Conservation (phyloP, 2,329 filamentous ascomycete genomes). For the Aspergillus pseudotamarii region DNA sequence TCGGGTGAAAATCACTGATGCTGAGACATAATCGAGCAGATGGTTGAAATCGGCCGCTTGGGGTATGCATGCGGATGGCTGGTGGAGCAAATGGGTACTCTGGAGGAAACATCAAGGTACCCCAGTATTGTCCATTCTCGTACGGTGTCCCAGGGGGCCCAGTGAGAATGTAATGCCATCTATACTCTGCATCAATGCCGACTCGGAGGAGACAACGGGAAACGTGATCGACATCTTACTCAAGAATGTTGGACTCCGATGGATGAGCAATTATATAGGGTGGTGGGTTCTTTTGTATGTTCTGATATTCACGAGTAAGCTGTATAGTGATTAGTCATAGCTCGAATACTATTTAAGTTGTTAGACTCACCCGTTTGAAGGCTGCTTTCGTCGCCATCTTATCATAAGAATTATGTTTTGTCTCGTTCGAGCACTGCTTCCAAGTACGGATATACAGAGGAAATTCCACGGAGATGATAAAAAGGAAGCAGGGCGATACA, state of each 20-base stretch:
- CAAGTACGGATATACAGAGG: background rate
- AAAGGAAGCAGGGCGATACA: background rate
- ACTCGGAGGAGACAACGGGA: background rate
- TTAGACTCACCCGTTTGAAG: slow-evolving; percentile 65
- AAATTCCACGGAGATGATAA: background rate
- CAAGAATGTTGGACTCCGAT: slow-evolving; percentile 87
- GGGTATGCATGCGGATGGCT: slow-evolving; percentile 98
- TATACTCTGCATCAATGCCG: slow-evolving; percentile 33
- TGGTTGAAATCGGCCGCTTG: slow-evolving; percentile 91
- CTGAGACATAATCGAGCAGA: slow-evolving; percentile 89
- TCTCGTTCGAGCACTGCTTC: background rate
- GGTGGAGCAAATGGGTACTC: slow-evolving; percentile 98
- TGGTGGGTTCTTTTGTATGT: slow-evolving; percentile 74
- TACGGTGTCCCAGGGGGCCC: slow-evolving; percentile 94
- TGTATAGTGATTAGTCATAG: slow-evolving; percentile 28
- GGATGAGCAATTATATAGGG: slow-evolving; percentile 89
- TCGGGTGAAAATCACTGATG: slow-evolving; percentile 97
- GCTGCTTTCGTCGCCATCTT: slow-evolving; percentile 73
- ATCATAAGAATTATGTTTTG: background rate
- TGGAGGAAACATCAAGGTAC: slow-evolving; percentile 89
- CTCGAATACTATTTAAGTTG: background rate
- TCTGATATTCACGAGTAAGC: slow-evolving; percentile 67
- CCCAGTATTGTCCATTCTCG: slow-evolving; percentile 95
- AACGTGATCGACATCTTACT: slow-evolving; percentile 59
- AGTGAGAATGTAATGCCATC: slow-evolving; percentile 94